A percentile compares a stretch with the other conserved stretches of the same genome.
Evolutionary conservation across 139 green algal species (phyloP).

Genomic region (Coccomyxa sp.): DNA sequence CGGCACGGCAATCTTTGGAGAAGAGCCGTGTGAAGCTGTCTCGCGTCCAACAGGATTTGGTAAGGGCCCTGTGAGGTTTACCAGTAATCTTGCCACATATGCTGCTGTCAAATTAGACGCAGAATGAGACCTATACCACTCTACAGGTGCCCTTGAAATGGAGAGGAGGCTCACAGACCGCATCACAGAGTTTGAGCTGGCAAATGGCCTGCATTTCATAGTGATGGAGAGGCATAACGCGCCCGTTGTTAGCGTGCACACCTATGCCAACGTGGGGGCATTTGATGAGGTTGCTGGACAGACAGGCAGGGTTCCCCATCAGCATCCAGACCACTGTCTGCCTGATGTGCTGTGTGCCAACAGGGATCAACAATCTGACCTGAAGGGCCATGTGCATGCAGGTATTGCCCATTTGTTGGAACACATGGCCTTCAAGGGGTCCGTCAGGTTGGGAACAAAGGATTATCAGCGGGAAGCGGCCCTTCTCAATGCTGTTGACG

Average conservation of each 20-base stretch:
- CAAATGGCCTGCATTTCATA: conserved; percentile 86
- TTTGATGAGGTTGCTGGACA: conserved; percentile 65
- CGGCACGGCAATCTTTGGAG: too few species aligned
- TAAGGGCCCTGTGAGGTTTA: too few species aligned
- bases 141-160: background rate
- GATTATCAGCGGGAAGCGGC: conserved; percentile 38
- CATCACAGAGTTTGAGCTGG: conserved; percentile 73
- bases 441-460: conserved; percentile 37
- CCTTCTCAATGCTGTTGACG: conserved; percentile 69
- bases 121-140: too few species aligned
- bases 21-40: too few species aligned
- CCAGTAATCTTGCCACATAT: too few species aligned
- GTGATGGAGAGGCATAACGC: conserved; percentile 60
- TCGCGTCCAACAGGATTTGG: too few species aligned
- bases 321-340: background rate
- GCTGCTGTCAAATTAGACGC: too few species aligned
- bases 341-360: background rate
- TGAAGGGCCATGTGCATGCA: conserved; percentile 6
- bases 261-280: conserved; percentile 73
- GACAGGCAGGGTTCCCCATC: conserved; percentile 34
- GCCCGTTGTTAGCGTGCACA: conserved; percentile 71
- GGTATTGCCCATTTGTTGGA: conserved; percentile 85
- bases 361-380: background rate
- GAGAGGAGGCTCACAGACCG: conserved; percentile 35
- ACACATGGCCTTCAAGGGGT: conserved; percentile 85